Evolutionary conservation across 192 early-diverging fungal genomes (phyloP), one percentile per base, ranked within the genome.

Genomic region (Coemansia interrupta): DNA sequence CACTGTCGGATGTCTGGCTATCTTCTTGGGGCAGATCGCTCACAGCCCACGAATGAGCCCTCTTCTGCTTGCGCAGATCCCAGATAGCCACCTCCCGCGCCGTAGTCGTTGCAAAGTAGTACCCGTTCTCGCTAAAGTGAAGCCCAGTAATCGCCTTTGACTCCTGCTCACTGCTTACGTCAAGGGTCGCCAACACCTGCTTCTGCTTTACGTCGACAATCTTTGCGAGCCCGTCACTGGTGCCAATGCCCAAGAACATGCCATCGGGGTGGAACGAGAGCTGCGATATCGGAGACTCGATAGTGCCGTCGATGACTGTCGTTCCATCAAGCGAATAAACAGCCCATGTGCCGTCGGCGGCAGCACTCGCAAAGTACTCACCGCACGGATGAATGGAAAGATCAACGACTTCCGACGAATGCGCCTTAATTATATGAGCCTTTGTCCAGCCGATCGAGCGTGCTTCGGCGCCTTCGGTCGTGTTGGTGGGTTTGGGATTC

Each of bases 91-190:
- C 91, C 18, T 86, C 58, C n/a, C 83, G 73, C 38, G 84, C 84
- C 53, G 85, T 83, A 0, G 85, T 81, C 22, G 94, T 88, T 12
- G 90, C 93, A 62, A 98, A 83, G 62, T 90, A 81, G 70, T 96
- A 98, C 36, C 96, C 96, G 71, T 96, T 96, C 56, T 96, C 94
- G 46, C 88, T 88, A 64, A 98, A 96, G 13, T 89, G 72, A 64
- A 98, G 69, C 18, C 87, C 83, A 42, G 79, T 85, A 60, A 92
- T 79, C 9, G 2, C 23, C 19, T 44, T 55, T 1, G 38, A 30
- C 20, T 68, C 69, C 15, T 66, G 56, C 1, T 40, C 32, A 30
- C 39, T 61, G n/a, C 56, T 47, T 0, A 53, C 55, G 39, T 70
- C 70, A 13, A 69, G 68, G 36, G 66, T 85, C 54, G 52, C 87